Evolutionary conservation across 2,329 filamentous ascomycete species (phyloP).

Genomic region (Chaetomiaceae sp.): DNA sequence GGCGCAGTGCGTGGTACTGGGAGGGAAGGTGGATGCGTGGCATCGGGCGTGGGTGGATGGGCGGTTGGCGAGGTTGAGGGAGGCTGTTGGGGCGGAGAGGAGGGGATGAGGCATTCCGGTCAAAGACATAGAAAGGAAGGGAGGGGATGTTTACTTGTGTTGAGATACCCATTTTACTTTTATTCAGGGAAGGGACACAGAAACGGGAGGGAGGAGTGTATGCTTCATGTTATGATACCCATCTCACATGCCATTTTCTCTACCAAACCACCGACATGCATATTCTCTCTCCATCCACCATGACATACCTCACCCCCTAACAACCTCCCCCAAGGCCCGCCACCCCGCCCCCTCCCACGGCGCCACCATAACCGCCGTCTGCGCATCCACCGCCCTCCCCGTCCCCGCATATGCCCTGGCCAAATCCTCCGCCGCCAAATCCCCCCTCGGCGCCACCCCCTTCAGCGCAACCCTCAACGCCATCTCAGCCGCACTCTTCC

Average conservation of each 20-base stretch:
- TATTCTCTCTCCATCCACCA: neutral
- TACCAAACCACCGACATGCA: neutral
- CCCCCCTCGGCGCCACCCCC: slow-evolving; percentile 67
- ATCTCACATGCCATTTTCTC: neutral
- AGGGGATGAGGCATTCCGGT: neutral
- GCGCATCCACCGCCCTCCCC: slow-evolving; percentile 66
- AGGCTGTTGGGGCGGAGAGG: slow-evolving; percentile 31
- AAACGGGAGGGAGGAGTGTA: neutral
- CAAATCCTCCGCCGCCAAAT: slow-evolving; percentile 64
- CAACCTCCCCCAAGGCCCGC: slow-evolving; percentile 48
- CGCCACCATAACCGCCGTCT: slow-evolving; percentile 72
- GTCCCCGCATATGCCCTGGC: slow-evolving; percentile 71
- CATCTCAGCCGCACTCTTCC: slow-evolving; percentile 63
- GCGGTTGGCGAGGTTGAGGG: slow-evolving; percentile 64
- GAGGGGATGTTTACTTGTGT: too few species aligned
- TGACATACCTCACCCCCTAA: slow-evolving; percentile 25
- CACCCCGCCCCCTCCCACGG: slow-evolving; percentile 71
- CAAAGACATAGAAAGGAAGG: neutral
- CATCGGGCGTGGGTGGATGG: slow-evolving; percentile 73
- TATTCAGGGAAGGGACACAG: too few species aligned
- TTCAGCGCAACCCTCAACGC: slow-evolving; percentile 73
- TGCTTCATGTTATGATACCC: neutral
- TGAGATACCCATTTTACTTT: too few species aligned
- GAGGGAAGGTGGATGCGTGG: slow-evolving; percentile 78
- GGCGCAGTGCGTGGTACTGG: slow-evolving; percentile 64